Evolutionary conservation across 805 yeast genomes (phyloP).

Genomic region (fission yeast (Schizosaccharomyces pombe)): DNA sequence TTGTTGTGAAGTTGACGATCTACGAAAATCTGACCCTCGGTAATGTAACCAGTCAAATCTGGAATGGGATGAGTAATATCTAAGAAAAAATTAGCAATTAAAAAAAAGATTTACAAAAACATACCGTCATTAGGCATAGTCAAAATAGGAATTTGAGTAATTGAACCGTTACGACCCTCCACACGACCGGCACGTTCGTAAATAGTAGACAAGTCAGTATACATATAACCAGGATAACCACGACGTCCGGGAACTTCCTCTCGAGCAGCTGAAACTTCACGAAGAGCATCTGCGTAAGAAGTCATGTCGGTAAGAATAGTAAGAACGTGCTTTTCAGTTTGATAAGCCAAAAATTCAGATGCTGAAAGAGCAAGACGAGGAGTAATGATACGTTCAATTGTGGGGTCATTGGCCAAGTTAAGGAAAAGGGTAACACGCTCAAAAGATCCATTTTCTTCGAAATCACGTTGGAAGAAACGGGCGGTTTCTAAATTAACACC

Average conservation of each 20-base stretch:
- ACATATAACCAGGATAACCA: conserved; percentile 99
- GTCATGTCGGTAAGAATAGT: conserved; percentile 98
- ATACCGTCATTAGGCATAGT: conserved; percentile 86
- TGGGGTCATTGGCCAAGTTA: conserved; percentile 96
- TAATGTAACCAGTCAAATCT: conserved; percentile 96
- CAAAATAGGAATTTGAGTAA: conserved; percentile 93
- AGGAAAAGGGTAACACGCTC: conserved; percentile 93
- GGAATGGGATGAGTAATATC: conserved; percentile 99
- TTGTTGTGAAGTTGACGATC: conserved; percentile 91
- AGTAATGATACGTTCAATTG: conserved; percentile 96
- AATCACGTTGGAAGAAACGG: conserved; percentile 95
- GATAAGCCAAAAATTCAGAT: conserved; percentile 95
- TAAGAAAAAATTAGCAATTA: neutral
- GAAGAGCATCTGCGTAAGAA: conserved; percentile 96
- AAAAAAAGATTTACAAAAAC: no score
- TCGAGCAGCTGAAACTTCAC: conserved; percentile 99
- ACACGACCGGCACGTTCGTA: conserved; percentile 99
- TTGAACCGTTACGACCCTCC: conserved; percentile 97
- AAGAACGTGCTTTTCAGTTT: conserved; percentile 95
- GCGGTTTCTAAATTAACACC: conserved; percentile 98
- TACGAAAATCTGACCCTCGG: conserved; percentile 95
- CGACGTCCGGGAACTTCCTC: conserved; percentile 99
- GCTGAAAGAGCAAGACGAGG: conserved; percentile 97
- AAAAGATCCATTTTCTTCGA: conserved; percentile 94
- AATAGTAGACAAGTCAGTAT: conserved; percentile 95